A percentile compares a stretch with the other conserved stretches of the same genome.
Evolutionary conservation across 1,139 yeast genomes (phyloP).

Genomic region (Taphrina wiesneri): DNA sequence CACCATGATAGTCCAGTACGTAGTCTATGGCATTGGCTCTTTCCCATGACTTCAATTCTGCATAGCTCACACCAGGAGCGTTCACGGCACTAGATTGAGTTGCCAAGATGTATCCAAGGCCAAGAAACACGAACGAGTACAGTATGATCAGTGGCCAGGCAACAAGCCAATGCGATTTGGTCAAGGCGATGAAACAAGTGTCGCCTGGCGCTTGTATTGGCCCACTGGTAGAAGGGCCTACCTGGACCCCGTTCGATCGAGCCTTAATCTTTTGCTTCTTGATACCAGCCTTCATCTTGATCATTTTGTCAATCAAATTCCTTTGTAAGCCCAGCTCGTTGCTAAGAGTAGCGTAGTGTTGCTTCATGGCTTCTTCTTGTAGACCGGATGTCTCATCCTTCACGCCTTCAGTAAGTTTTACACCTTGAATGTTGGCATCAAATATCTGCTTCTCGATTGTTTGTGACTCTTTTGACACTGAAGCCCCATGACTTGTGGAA

Average conservation of each 20-base stretch:
- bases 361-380: conserved; percentile 8
- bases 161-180: not conserved
- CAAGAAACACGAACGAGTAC: conserved; percentile 1
- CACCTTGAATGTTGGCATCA: not conserved
- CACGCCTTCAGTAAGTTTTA: not conserved
- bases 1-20: conserved; percentile 10
- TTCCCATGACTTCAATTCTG: conserved; percentile 23
- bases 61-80: conserved; percentile 29
- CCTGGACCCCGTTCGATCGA: not conserved
- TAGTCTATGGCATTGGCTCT: conserved; percentile 16
- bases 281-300: conserved; percentile 6
- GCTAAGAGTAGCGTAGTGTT: conserved; percentile 15
- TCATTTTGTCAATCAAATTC: conserved; percentile 7
- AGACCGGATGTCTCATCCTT: not conserved
- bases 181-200: not conserved
- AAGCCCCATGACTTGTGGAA: not conserved
- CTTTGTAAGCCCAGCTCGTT: conserved; percentile 17
- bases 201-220: no score
- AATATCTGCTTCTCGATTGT: not conserved
- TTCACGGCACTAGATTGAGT: not conserved
- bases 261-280: not conserved
- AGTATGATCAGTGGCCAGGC: not conserved
- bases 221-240: not conserved
- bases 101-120: conserved; percentile 8
- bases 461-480: not conserved